Evolutionary conservation across 768 basidiomycete species (phyloP), one percentile per base, ranked within the genome.

Genomic region (Amanita exitialis): DNA sequence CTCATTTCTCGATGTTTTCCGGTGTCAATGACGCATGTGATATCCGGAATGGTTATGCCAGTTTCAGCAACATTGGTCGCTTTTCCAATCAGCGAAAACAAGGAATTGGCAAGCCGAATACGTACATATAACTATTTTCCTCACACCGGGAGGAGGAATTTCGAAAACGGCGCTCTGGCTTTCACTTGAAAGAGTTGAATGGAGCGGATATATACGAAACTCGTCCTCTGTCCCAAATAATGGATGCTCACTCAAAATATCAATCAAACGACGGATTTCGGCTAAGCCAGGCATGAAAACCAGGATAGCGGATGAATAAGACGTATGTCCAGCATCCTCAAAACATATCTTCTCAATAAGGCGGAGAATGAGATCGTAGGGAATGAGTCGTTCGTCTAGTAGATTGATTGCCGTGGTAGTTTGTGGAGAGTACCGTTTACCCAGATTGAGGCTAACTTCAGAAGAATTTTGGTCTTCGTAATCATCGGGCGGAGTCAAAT

Each of bases 21-120:
- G 0, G 83, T 80, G 61, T 99, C 95, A 53, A 98, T 91, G 20
- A 97, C 95, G 57, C 91, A 93, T 7, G 93, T 95, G 53, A 96
- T 89, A 59, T 99, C 96, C 5, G 95, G 95, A 50, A 99, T 99
- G 1, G 96, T 99, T 49, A 99, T 90, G 58, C 95, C 95, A 12
- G 95, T 99, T 66, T 99, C 95, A 13, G 91, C 88, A 58, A 94
- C 91, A 61, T 95, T 91, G 30, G 90, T 91, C 2, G 89, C 89
- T 91, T 55, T 15, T 49, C 51, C 30, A 57, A 12, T 46, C 52
- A 30, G 38, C 4, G 6, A 23, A n/a, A 27, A 12, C 6, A 12
- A 25, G 27, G 34, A 23, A 8, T 41, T 25, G 38, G 16, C 41
- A 21, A 16, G 44, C 25, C 49, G 52, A 54, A 49, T 18, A 58